These are phyloP conservation scores for Parmelia sp. DNA, from an alignment of 495 filamentous ascomycete genomes.

Conservation along the genomic window DNA sequence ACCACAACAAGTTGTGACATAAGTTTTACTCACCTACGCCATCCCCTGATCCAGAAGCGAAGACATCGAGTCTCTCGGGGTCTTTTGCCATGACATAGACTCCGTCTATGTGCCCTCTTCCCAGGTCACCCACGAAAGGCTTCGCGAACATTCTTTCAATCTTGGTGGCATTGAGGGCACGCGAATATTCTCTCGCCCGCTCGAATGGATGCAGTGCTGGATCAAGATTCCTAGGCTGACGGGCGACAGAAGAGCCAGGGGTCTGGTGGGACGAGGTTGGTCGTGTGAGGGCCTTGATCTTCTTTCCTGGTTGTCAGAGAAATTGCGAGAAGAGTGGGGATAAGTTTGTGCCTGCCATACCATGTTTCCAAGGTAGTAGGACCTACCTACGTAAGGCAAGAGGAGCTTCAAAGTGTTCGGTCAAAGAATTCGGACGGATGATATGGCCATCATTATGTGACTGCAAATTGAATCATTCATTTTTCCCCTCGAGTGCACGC, in stretches of 20 bases:
- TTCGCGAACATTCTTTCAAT: constrained; percentile 93
- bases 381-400: neutral
- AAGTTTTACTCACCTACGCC: constrained; percentile 44
- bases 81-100: constrained; percentile 73
- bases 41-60: constrained; percentile 77
- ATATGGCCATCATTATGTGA: neutral
- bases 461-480: neutral
- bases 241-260: constrained; percentile 65
- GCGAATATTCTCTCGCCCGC: constrained; percentile 84
- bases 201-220: constrained; percentile 93
- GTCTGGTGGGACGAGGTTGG: constrained; percentile 69
- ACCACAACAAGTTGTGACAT: neutral
- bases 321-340: neutral
- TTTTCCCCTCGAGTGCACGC: neutral
- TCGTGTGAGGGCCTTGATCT: constrained; percentile 89
- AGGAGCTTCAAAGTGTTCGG: neutral
- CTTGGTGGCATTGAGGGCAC: constrained; percentile 86
- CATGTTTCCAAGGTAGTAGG: constrained; percentile 8
- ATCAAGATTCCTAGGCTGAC: constrained; percentile 80
- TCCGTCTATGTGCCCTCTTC: constrained; percentile 82
- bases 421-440: neutral
- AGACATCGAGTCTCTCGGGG: constrained; percentile 57
- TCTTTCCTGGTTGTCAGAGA: constrained; percentile 41
- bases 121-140: constrained; percentile 83
- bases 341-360: constrained; percentile 1